phyloP scores from a whole-genome alignment of 2,329 filamentous ascomycete species.

The Apiospora malaysiana region DNA sequence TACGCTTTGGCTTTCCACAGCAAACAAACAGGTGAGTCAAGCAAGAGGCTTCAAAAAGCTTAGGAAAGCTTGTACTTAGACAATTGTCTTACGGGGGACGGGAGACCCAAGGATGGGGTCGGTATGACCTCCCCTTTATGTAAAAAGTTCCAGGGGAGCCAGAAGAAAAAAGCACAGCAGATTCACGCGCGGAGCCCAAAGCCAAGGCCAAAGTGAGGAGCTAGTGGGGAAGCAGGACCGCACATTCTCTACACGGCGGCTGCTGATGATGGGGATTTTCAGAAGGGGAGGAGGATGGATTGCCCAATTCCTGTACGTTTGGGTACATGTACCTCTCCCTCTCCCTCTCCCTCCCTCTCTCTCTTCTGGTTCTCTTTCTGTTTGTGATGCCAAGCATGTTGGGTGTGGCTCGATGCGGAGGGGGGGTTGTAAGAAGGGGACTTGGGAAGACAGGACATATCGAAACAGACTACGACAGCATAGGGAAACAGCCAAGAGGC shows the following conservation, averaged over 20 bases:
- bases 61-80: constrained; percentile 18
- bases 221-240: constrained; percentile 10
- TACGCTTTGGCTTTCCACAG: not conserved
- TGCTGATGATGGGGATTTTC: constrained; percentile 5
- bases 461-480: constrained; percentile 6
- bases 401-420: constrained; percentile 13
- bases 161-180: not conserved
- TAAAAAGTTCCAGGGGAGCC: not conserved
- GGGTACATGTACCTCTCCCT: not conserved
- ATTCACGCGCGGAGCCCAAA: constrained; percentile 14
- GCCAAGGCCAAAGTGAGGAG: constrained; percentile 17
- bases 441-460: not conserved
- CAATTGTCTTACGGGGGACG: constrained; percentile 17
- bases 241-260: constrained; percentile 6
- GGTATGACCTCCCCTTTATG: constrained; percentile 18
- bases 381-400: constrained; percentile 26
- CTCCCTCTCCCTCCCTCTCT: not conserved
- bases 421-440: not conserved
- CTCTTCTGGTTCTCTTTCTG: not conserved
- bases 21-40: constrained; percentile 2
- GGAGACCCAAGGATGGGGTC: not conserved
- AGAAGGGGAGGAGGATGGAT: not conserved
- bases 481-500: constrained; percentile 24
- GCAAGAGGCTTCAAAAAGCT: constrained; percentile 19
- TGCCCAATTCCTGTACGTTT: constrained; percentile 10